Conservation (phyloP, 1,284 basidiomycete species). For the Ustilago cynodontis region DNA sequence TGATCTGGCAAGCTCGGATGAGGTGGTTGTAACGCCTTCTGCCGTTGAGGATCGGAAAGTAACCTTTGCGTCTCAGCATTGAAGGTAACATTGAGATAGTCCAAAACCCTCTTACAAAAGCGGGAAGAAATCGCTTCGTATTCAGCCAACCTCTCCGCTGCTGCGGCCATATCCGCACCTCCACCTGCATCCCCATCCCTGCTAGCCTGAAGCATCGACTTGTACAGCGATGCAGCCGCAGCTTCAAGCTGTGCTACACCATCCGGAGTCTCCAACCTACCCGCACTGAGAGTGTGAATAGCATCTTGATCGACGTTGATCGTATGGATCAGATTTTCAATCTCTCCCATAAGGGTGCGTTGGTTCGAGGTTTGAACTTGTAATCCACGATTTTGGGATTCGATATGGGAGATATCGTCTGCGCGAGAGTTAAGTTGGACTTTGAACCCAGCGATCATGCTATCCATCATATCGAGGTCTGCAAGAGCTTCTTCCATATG, state of each 20-base stretch:
- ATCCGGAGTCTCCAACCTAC: constrained; percentile 81
- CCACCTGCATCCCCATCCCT: constrained; percentile 77
- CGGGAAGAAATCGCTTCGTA: constrained; percentile 87
- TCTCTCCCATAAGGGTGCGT: constrained; percentile 73
- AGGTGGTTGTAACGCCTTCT: constrained; percentile 48
- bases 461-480: constrained; percentile 83
- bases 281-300: constrained; percentile 83
- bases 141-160: constrained; percentile 83
- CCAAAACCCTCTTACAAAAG: constrained; percentile 89
- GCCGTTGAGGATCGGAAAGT: constrained; percentile 46
- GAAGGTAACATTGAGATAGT: constrained; percentile 90
- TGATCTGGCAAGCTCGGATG: constrained; percentile 62
- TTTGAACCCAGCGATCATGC: constrained; percentile 65
- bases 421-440: constrained; percentile 63
- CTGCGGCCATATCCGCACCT: constrained; percentile 80
- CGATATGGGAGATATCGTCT: constrained; percentile 93
- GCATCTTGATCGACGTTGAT: constrained; percentile 87
- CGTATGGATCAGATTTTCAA: constrained; percentile 78
- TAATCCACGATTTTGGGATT: constrained; percentile 93
- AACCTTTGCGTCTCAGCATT: constrained; percentile 70
- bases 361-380: constrained; percentile 99
- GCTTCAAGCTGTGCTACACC: constrained; percentile 81
- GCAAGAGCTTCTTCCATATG: constrained; percentile 87
- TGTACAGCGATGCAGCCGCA: constrained; percentile 90
- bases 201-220: constrained; percentile 89